Conservation (phyloP, 805 yeast species). For the Lachancea lanzarotensis region DNA sequence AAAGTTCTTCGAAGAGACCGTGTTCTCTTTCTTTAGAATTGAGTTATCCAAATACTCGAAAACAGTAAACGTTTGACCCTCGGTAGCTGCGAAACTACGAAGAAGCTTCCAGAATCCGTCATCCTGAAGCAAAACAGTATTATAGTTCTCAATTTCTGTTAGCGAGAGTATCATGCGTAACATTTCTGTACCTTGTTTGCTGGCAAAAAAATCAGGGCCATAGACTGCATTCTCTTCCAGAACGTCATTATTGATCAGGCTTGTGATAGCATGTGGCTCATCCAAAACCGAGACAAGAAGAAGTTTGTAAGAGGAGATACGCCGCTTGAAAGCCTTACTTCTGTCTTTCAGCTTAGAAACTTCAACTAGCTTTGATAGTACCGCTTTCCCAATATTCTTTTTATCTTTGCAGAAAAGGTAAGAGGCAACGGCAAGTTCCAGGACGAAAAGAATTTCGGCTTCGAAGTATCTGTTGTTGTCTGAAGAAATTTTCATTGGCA, state of each 20-base stretch:
- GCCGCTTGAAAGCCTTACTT: slow-evolving; percentile 26
- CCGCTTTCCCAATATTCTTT: slow-evolving; percentile 19
- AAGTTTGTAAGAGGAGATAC: slow-evolving; percentile 36
- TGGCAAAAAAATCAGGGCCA: slow-evolving; percentile 28
- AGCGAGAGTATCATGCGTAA: slow-evolving; percentile 38
- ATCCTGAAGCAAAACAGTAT: slow-evolving; percentile 41
- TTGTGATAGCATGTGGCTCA: slow-evolving; percentile 20
- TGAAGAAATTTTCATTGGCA: slow-evolving; percentile 32
- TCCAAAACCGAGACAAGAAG: slow-evolving; percentile 24
- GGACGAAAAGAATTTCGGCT: slow-evolving; percentile 41
- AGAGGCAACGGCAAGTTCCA: slow-evolving; percentile 36
- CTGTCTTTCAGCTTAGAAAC: slow-evolving; percentile 14
- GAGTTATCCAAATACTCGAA: slow-evolving; percentile 43
- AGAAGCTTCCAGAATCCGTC: slow-evolving; percentile 50
- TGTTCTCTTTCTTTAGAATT: slow-evolving; percentile 26
- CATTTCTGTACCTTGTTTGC: slow-evolving; percentile 41
- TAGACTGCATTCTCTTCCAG: slow-evolving; percentile 30
- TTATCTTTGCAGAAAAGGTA: slow-evolving; percentile 30
- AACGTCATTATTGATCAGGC: slow-evolving; percentile 26
- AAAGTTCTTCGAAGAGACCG: slow-evolving; percentile 46
- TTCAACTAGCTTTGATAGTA: slow-evolving; percentile 17
- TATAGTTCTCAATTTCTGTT: slow-evolving; percentile 22
- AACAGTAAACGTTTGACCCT: slow-evolving; percentile 38
- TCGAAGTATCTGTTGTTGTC: slow-evolving; percentile 38
- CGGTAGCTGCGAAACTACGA: slow-evolving; percentile 42